Evolutionary conservation across 805 yeast genomes (phyloP).

Genomic region (Kregervanrija fluxuum): DNA sequence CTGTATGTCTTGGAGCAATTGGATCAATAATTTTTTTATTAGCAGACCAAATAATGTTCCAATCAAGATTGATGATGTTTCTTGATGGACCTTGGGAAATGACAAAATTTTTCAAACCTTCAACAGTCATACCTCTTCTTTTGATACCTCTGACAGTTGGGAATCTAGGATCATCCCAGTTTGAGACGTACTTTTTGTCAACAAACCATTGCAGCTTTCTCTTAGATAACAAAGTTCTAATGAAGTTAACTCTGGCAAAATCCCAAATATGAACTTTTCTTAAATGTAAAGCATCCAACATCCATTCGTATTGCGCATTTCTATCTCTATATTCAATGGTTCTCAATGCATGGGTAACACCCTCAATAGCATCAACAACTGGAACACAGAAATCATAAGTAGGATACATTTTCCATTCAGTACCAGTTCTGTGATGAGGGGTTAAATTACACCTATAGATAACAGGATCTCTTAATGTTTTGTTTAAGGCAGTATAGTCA

Average conservation of each 20-base stretch:
- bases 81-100: conserved; percentile 96
- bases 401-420: conserved; percentile 93
- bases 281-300: conserved; percentile 69
- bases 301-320: conserved; percentile 97
- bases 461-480: conserved; percentile 96
- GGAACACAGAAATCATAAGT: conserved; percentile 99
- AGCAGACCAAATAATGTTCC: conserved; percentile 96
- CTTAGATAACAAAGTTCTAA: conserved; percentile 90
- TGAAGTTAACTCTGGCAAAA: conserved; percentile 94
- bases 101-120: conserved; percentile 91
- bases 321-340: conserved; percentile 98
- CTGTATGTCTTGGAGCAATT: conserved; percentile 91
- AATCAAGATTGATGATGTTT: conserved; percentile 93
- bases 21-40: conserved; percentile 98
- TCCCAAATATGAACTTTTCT: conserved; percentile 98
- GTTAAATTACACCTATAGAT: conserved; percentile 95
- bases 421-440: conserved; percentile 96
- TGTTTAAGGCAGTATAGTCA: conserved; percentile 84
- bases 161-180: conserved; percentile 99
- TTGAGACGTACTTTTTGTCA: conserved; percentile 75
- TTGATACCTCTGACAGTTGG: conserved; percentile 99
- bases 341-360: conserved; percentile 96
- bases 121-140: conserved; percentile 99
- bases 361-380: conserved; percentile 90
- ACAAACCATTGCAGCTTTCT: conserved; percentile 99